Conservation (phyloP, 2,329 filamentous ascomycete genomes). For the Byssochlamys sp. region DNA sequence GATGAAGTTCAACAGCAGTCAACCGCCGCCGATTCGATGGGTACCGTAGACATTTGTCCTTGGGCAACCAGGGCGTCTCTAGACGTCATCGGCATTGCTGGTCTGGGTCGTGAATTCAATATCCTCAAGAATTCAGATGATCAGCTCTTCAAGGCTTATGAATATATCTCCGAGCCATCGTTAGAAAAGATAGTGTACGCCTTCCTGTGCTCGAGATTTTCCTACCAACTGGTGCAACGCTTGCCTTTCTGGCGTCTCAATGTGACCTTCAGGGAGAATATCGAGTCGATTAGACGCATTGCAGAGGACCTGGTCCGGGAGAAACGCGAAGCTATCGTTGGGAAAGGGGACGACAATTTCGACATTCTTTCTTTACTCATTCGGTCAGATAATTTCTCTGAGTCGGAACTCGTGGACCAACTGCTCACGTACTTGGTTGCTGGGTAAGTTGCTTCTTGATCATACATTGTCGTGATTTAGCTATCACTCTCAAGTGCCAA, state of each 20-base stretch:
- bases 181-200: too few relatives aligned
- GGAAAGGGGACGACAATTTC: too few relatives aligned
- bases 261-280: too few relatives aligned
- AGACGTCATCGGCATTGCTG: constrained; percentile 49
- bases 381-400: constrained; percentile 18
- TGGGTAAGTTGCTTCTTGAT: constrained; percentile 13
- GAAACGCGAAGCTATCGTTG: too few relatives aligned
- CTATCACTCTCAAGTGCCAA: not conserved
- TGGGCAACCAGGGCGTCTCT: constrained; percentile 45
- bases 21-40: constrained; percentile 44
- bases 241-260: too few relatives aligned
- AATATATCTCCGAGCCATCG: too few relatives aligned
- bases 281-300: too few relatives aligned
- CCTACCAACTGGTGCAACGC: too few relatives aligned
- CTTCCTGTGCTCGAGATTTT: too few relatives aligned
- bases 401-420: constrained; percentile 33
- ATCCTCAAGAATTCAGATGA: constrained; percentile 50
- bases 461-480: not conserved
- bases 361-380: too few relatives aligned
- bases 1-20: constrained; percentile 13
- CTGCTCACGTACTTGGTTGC: constrained; percentile 36
- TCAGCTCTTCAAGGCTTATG: constrained; percentile 36
- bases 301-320: too few relatives aligned
- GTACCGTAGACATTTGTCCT: constrained; percentile 39
- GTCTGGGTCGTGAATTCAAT: constrained; percentile 56